Evolutionary conservation across 106 monocot species (phyloP).

Genomic region (Dendrobium huoshanense): DNA sequence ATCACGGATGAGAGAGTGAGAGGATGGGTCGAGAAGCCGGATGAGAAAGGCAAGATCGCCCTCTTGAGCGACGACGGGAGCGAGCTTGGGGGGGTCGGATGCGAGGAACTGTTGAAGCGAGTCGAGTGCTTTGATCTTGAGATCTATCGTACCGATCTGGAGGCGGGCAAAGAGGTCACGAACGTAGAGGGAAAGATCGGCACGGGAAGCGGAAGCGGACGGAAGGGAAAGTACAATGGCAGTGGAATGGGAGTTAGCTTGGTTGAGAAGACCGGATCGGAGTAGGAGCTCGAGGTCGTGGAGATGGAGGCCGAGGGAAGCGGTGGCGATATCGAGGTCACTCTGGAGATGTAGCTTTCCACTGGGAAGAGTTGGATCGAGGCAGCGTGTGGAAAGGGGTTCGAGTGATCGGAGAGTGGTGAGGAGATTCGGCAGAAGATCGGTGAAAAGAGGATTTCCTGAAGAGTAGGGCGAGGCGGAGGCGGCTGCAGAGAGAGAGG

Average conservation of each 20-base stretch:
- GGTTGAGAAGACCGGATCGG: conserved; percentile 29
- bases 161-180: conserved; percentile 82
- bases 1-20: conserved; percentile 51
- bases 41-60: conserved; percentile 43
- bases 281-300: conserved; percentile 58
- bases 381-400: conserved; percentile 47
- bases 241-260: conserved; percentile 1
- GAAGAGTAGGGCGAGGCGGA: conserved; percentile 11
- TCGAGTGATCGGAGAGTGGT: conserved; percentile 33
- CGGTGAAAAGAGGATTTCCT: conserved; percentile 22
- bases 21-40: conserved; percentile 42
- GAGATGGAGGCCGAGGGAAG: conserved; percentile 35
- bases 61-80: conserved; percentile 33
- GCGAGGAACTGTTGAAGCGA: conserved; percentile 55
- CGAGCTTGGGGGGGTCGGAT: conserved; percentile 27
- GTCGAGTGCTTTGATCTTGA: conserved; percentile 67
- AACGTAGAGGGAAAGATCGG: conserved; percentile 55
- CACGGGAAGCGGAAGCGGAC: conserved; percentile 30
- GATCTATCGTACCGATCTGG: conserved; percentile 65
- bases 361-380: conserved; percentile 20
- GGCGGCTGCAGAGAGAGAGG: conserved; percentile 17
- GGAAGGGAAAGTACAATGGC: conserved; percentile 62
- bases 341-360: conserved; percentile 38
- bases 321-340: conserved; percentile 27
- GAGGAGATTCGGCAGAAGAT: conserved; percentile 51